A percentile compares a stretch with the other conserved stretches of the same genome.
phyloP scores from a whole-genome alignment of 108 stramenopile species.

The Heterococcus sp. region DNA sequence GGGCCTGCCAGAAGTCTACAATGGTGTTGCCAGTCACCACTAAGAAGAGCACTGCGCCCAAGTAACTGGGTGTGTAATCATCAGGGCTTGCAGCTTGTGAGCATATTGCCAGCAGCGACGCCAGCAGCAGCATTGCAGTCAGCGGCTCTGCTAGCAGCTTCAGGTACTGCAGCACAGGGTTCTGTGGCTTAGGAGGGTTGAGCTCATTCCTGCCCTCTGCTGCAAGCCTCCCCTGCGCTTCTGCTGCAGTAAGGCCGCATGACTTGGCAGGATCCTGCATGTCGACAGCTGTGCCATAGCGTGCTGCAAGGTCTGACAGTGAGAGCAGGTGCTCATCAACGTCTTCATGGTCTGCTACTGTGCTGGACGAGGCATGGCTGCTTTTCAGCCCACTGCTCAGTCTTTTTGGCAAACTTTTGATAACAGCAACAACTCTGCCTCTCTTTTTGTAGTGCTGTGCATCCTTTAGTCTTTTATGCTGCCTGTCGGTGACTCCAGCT shows the following conservation, averaged over 20 bases:
- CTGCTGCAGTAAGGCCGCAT: neutral
- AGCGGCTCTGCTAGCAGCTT: neutral
- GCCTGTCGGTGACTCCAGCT: no score
- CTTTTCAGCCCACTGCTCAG: no score
- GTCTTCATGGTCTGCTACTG: no score
- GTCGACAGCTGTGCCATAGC: neutral
- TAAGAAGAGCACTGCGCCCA: constrained; percentile 11
- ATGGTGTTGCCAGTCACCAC: constrained; percentile 23
- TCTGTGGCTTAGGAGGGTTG: neutral
- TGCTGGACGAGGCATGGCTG: no score
- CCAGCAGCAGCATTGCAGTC: neutral
- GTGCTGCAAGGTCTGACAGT: no score
- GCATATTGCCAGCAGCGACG: neutral
- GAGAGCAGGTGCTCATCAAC: no score
- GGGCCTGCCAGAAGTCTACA: constrained; percentile 24
- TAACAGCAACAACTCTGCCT: no score
- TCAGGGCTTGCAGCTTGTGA: neutral
- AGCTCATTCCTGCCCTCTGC: neutral
- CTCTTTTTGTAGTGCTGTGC: no score
- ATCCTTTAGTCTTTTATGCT: no score
- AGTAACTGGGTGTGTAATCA: constrained; percentile 2
- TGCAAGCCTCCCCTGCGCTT: neutral
- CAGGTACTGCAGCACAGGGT: neutral
- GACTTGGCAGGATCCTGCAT: neutral
- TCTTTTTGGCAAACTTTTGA: no score